phyloP scores from a whole-genome alignment of 805 yeast genomes.

The Metschnikowia proteae region DNA sequence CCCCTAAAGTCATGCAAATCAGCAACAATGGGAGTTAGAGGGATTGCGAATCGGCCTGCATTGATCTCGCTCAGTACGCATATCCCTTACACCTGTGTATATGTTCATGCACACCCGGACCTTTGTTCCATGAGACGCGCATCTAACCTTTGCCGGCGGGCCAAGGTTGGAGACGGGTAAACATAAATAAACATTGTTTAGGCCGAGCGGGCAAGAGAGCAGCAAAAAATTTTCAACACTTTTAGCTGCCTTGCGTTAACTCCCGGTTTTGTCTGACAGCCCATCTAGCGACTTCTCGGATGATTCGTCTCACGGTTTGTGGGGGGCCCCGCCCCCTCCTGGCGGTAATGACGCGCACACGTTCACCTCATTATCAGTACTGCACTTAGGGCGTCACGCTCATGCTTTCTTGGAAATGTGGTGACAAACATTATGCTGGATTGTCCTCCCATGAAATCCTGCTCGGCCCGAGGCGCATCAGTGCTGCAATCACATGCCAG shows the following conservation, averaged over 20 bases:
- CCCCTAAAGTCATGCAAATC: too few species aligned
- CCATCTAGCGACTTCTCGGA: too few species aligned
- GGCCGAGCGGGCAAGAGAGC: too few species aligned
- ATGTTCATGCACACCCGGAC: background rate
- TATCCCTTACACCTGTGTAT: slow-evolving; percentile 2
- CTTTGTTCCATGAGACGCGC: background rate
- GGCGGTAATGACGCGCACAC: background rate
- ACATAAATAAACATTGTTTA: background rate
- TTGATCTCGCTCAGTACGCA: background rate
- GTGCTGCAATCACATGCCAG: too few species aligned
- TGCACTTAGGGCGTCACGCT: background rate
- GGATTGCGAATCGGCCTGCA: background rate
- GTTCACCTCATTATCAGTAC: background rate
- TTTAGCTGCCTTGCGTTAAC: too few species aligned
- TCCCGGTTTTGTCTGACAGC: too few species aligned
- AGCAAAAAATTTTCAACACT: too few species aligned
- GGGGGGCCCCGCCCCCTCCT: background rate
- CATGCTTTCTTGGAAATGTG: background rate
- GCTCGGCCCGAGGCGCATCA: too few species aligned
- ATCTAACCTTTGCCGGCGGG: background rate
- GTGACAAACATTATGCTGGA: background rate
- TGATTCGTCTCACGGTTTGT: background rate
- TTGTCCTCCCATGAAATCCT: background rate
- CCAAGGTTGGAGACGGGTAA: slow-evolving; percentile 1
- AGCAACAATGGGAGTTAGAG: too few species aligned